Evolutionary conservation across 2,329 filamentous ascomycete species (phyloP), one percentile per base, ranked within the genome.

Genomic region (Aspergillus brunneoviolaceus): DNA sequence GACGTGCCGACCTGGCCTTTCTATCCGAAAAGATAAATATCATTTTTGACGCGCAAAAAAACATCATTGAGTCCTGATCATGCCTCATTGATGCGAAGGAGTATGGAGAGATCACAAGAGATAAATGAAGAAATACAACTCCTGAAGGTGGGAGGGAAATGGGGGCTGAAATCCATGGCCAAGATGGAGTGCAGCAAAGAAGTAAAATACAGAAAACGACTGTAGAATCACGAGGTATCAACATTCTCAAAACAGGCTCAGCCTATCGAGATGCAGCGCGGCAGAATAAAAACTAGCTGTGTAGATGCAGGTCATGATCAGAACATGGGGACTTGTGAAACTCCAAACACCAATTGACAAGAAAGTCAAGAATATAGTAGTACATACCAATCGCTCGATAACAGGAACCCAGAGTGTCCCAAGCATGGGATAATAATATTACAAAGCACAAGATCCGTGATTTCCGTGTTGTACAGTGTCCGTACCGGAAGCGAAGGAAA

Each of bases 341-440:
- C 16, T 49, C 29, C 47, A 31, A 45, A 47, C 29, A 59, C 42
- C 33, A 31, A 52, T 21, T 19, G n/a, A 49, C 19, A 33, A 35
- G 47, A 55, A 27, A 58, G 52, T 53, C 25, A 47, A 58, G 27
- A 58, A 60, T 25, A 57, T 51, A 51, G 33, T 60, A 47, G 59
- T 60, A 65, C 59, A 63, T 54, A 50, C 59, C 61, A 57, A 57
- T 60, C 61, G 61, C 55, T 58, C 49, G 35, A 50, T 23, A 59
- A 55, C 42, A 59, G 21, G 42, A 53, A 57, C 49, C 55, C 45
- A 48, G 25, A 59, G 51, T 23, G 53, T 48, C 33, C 35, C 33
- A 54, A 59, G 56, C 52, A 58, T 27, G 39, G 58, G 57, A 67
- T 64, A 64, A 67, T 63, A 67, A 45, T 45, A 63, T 66, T 65